Evolutionary conservation across 2,329 filamentous ascomycete species (phyloP), one percentile per base, ranked within the genome.

Genomic region (Tolypocladium tropicale): DNA sequence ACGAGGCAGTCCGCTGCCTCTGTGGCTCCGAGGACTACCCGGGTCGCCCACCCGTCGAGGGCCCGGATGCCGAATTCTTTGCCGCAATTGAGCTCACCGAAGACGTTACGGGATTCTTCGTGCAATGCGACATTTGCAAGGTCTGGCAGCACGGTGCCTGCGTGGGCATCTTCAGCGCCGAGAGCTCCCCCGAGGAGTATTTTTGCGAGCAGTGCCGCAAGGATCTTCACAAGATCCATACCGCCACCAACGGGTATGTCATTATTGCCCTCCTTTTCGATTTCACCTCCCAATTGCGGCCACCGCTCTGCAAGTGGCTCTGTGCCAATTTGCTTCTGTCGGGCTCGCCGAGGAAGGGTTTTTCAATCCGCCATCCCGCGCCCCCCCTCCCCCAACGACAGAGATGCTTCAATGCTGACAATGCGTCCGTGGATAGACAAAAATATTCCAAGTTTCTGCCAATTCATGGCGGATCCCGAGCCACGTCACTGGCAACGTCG

Each of bases 111-210:
- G 93, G 92, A 54, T 88, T 97, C 73, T 99, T 96, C 73, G 92
- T 99, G 62, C 93, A 97, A 76, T 99, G 94, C 80, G 94, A 97
- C 74, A 80, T 89, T 61, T 99, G 94, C 78, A 95, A 95, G 70
- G 94, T 97, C 60, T 99, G 93, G 94, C 94, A 99, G 71, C 94
- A 99, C 70, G 94, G 94, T 65, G 93, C 92, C 58, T 99, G 94
- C 68, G 93, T 99, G 58, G 93, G 94, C 58, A 96, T 99, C 67
- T 91, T 95, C 76, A 94, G 94, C 63, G 93, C 96, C 72, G 87
- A 89, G 63, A 86, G 88, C 70, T 93, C 90, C 62, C 94, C 94
- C 11, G 93, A 97, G 55, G 92, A 97, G 72, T 99, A 99, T 76
- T 99, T 94, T 69, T 99, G 94, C 74, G 94, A 99, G 74, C 83